Evolutionary conservation across 768 basidiomycete genomes (phyloP).

Genomic region (Auriculariales sp.): DNA sequence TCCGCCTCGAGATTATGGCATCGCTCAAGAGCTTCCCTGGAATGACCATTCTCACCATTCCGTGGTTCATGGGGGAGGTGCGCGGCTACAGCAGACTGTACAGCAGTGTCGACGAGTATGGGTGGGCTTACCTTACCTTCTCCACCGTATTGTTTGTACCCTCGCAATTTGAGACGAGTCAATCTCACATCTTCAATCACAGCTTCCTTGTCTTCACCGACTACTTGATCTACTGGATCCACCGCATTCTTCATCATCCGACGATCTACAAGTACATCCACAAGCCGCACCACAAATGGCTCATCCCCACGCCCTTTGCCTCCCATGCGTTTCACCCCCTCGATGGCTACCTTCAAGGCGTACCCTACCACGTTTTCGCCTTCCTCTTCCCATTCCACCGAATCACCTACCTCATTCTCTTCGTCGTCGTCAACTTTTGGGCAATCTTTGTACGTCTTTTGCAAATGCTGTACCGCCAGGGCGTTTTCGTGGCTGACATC

Average conservation of each 20-base stretch:
- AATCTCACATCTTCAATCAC: conserved; percentile 2
- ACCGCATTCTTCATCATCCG: conserved; percentile 78
- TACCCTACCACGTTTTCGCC: conserved; percentile 89
- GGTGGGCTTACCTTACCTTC: conserved; percentile 52
- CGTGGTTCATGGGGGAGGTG: conserved; percentile 90
- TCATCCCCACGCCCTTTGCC: conserved; percentile 94
- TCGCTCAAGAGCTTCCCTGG: conserved; percentile 67
- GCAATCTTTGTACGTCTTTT: conserved; percentile 59
- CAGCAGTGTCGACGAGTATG: conserved; percentile 63
- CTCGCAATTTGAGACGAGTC: no score
- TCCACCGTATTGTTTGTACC: conserved; percentile 25
- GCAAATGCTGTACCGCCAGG: neutral
- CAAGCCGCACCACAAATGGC: conserved; percentile 98
- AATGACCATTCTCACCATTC: conserved; percentile 75
- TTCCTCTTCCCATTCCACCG: conserved; percentile 87
- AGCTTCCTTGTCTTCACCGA: conserved; percentile 84
- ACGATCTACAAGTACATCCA: conserved; percentile 79
- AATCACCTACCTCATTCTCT: conserved; percentile 66
- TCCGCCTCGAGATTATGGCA: conserved; percentile 47
- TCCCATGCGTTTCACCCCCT: conserved; percentile 96
- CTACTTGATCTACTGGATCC: conserved; percentile 93
- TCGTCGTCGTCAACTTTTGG: conserved; percentile 91
- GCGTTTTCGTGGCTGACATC: no score
- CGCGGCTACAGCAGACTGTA: conserved; percentile 74
- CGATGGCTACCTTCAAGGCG: conserved; percentile 86